phyloP scores from a whole-genome alignment of 2,329 filamentous ascomycete species.

The Aureobasidium pullulans region DNA sequence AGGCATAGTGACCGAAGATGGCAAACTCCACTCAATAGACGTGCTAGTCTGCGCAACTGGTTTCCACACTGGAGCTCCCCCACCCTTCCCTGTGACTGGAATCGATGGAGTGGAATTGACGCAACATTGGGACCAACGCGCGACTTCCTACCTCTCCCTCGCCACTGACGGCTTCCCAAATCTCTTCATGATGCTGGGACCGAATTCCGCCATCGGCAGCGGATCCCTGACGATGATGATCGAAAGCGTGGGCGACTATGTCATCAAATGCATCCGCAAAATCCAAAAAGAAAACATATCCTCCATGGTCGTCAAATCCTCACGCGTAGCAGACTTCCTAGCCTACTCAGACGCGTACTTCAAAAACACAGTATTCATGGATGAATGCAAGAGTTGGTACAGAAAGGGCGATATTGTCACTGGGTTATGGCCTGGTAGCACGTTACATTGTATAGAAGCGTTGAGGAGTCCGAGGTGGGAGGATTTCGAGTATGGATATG shows the following conservation, averaged over 20 bases:
- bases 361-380: conserved; percentile 39
- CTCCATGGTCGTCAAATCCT: conserved; percentile 37
- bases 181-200: conserved; percentile 35
- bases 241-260: conserved; percentile 32
- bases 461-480: conserved; percentile 39
- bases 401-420: conserved; percentile 24
- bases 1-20: conserved; percentile 36
- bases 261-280: conserved; percentile 18
- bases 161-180: conserved; percentile 28
- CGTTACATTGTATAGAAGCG: conserved; percentile 44
- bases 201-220: conserved; percentile 34
- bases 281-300: conserved; percentile 33
- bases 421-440: conserved; percentile 39
- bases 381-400: conserved; percentile 40
- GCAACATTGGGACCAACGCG: conserved; percentile 29
- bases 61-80: conserved; percentile 33
- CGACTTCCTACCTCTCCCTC: conserved; percentile 19
- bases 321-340: conserved; percentile 46
- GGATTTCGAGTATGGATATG: conserved; percentile 38
- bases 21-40: conserved; percentile 32
- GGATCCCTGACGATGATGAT: conserved; percentile 37
- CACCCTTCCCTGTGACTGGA: conserved; percentile 33
- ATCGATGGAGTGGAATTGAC: conserved; percentile 24
- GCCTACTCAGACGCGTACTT: conserved; percentile 38
- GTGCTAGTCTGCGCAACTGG: conserved; percentile 34